A percentile compares a stretch with the other conserved stretches of the same genome.
Evolutionary conservation across 768 basidiomycete species (phyloP).

Genomic region (Cystofilobasidium bisporidii): DNA sequence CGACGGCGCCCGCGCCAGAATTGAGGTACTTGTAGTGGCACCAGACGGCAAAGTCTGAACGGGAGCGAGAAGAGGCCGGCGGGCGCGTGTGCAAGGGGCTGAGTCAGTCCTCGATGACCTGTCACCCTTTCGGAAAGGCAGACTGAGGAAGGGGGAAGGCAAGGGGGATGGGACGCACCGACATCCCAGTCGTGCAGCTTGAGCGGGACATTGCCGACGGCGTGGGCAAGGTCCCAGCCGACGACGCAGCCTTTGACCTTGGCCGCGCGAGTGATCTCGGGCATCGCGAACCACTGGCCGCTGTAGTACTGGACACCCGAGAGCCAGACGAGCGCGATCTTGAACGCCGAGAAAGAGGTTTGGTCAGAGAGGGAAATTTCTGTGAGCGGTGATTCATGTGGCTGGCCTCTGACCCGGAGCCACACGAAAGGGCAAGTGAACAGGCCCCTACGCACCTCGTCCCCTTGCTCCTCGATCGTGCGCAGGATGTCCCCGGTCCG

Average conservation of each 20-base stretch:
- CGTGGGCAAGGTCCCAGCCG: constrained; percentile 96
- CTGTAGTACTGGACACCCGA: constrained; percentile 96
- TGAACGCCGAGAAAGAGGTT: background rate
- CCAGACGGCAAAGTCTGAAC: constrained; percentile 86
- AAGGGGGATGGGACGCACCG: constrained; percentile 11
- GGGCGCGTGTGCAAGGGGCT: too few relatives aligned
- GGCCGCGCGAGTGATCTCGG: constrained; percentile 69
- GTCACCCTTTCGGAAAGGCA: too few relatives aligned
- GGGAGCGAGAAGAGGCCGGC: background rate
- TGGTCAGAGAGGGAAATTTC: too few relatives aligned
- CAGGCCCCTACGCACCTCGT: constrained; percentile 32
- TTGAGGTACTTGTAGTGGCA: constrained; percentile 97
- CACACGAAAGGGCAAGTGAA: too few relatives aligned
- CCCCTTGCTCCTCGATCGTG: constrained; percentile 51
- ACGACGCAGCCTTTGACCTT: constrained; percentile 82
- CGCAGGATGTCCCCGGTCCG: constrained; percentile 81
- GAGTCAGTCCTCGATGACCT: background rate
- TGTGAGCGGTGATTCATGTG: too few relatives aligned
- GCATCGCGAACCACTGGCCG: constrained; percentile 86
- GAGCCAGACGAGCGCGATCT: constrained; percentile 83
- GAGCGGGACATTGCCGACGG: constrained; percentile 82
- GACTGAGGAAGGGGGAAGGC: background rate
- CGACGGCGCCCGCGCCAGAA: constrained; percentile 93
- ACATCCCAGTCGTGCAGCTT: constrained; percentile 84
- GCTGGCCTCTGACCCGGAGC: too few relatives aligned